These are phyloP conservation scores for Fusarium clavum DNA, from an alignment of 2,329 filamentous ascomycete genomes.

Conservation along the genomic window DNA sequence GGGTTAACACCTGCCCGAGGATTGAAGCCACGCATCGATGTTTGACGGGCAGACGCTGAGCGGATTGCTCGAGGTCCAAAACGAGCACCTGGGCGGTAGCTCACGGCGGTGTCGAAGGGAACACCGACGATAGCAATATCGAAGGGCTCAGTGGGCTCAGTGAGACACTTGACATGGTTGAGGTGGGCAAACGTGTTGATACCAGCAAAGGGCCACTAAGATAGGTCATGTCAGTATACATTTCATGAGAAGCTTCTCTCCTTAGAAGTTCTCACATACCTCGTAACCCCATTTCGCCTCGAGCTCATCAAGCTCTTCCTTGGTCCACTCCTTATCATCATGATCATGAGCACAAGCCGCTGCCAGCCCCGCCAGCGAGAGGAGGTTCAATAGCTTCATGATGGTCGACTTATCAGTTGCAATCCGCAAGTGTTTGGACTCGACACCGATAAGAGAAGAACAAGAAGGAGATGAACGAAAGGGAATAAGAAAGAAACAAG, in stretches of 20 bases:
- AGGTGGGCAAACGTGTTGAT: slow-evolving; percentile 82
- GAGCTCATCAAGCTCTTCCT: slow-evolving; percentile 64
- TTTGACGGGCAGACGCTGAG: slow-evolving; percentile 84
- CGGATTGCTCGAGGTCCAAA: slow-evolving; percentile 92
- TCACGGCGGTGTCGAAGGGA: slow-evolving; percentile 80
- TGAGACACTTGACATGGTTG: slow-evolving; percentile 74
- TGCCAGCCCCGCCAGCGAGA: slow-evolving; percentile 46
- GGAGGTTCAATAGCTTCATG: slow-evolving; percentile 48
- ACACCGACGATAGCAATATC: slow-evolving; percentile 80
- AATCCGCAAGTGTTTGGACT: not conserved
- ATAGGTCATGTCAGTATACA: slow-evolving; percentile 7
- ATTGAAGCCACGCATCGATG: slow-evolving; percentile 82
- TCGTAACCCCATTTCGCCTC: slow-evolving; percentile 69
- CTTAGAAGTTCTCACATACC: slow-evolving; percentile 52
- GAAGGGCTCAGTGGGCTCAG: slow-evolving; percentile 70
- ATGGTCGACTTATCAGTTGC: not conserved
- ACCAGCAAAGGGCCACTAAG: slow-evolving; percentile 69
- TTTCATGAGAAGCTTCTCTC: not conserved
- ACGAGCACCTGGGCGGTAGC: slow-evolving; percentile 71
- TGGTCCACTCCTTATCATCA: slow-evolving; percentile 59
- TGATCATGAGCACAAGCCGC: slow-evolving; percentile 48
- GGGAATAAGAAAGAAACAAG: not conserved
- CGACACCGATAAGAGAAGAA: not conserved
- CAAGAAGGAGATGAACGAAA: not conserved
- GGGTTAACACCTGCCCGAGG: slow-evolving; percentile 85